A percentile compares a stretch with the other conserved stretches of the same genome.
Conservation (phyloP, 331 rosid genomes). For the Spiraea crenata region DNA sequence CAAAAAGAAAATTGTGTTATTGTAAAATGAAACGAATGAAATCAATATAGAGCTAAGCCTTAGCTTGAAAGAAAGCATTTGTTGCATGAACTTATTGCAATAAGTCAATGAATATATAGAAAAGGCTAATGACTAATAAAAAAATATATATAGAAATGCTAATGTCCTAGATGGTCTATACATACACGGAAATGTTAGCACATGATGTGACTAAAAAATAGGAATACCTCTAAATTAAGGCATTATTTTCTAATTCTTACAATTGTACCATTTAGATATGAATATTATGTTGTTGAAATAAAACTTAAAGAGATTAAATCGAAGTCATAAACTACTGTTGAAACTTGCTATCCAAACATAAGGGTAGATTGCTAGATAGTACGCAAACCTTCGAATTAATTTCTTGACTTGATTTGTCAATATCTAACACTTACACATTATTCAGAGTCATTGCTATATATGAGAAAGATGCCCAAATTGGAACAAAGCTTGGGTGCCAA, state of each 20-base stretch:
- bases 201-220: not conserved
- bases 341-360: too few relatives aligned
- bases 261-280: too few relatives aligned
- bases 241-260: too few relatives aligned
- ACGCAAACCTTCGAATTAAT: too few relatives aligned
- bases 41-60: not conserved
- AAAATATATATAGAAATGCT: not conserved
- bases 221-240: not conserved
- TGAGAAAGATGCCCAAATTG: not conserved
- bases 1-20: not conserved
- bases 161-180: not conserved
- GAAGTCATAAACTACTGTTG: not conserved
- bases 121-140: too few relatives aligned
- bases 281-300: not conserved
- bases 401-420: too few relatives aligned
- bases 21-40: not conserved
- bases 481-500: not conserved
- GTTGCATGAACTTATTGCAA: not conserved
- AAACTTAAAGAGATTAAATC: not conserved
- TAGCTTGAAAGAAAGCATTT: not conserved
- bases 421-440: not conserved
- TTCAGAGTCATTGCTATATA: not conserved
- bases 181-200: not conserved
- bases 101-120: not conserved
- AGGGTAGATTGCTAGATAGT: too few relatives aligned